Base-by-base conservation (phyloP, 176 grass and related monocot species). In the Paspalum notatum region DNA sequence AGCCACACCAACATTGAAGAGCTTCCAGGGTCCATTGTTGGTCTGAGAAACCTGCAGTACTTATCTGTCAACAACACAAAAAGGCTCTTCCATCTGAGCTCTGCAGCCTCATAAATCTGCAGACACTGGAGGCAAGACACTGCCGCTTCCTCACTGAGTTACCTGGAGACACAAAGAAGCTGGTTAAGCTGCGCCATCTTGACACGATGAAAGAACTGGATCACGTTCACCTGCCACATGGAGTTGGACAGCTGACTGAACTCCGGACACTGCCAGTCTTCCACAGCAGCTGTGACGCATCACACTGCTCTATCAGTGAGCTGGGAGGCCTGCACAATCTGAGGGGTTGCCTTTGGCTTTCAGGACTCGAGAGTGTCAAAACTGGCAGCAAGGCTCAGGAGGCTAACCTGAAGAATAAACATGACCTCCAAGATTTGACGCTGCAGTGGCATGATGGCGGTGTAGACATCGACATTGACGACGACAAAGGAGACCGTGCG, bases 31-130 rank as follows among this genome's bases (percentile, higher is more conserved):
- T 85, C 90, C 4, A 85, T 88, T 50, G 9, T 25, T 40, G 51
- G 32, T 20, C 27, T 88, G 51, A 63, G 56, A 54, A 79, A 77
- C 66, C 68, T 91, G 48, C 12, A 46, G 12, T 83, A 68, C 71
- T 66, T 91, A 10, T 39, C 61, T 77, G 50, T 91, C 57, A 83
- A 43, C 42, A 80, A 63, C 61, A 92, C 90, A 64, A 80, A 53
- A 45, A 65, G 22, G 3, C 62, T 53, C 57, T 88, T 54, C 90
- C 86, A n/a, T 43, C 67, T 64, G 69, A 75, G 27, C 5, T 91
- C 8, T 84, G 77, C 38, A 51, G 8, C 20, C 64, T 91, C 13
- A 62, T 18, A 63, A 71, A 78, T 68, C 39, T 91, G 2, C 82
- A 88, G 32, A 85, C 49, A 55, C n/a, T 87, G n/a, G 73, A 86